Base-by-base conservation (phyloP, 306 rosid genomes). In the Quercus engelmannii region DNA sequence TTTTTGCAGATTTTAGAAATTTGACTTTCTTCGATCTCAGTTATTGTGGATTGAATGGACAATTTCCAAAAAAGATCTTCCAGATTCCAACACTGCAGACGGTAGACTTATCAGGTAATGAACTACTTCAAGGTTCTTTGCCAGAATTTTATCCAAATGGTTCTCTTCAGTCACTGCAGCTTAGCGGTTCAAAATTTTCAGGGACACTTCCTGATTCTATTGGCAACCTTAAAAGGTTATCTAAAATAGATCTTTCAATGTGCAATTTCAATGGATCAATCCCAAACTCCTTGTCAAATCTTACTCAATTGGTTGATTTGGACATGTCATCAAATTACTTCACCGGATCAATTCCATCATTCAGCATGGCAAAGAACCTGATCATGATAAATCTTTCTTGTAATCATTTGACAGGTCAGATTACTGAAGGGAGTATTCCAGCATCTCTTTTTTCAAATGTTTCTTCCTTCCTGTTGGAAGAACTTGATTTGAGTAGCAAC, bases 41-140 rank as follows among this genome's bases (percentile, higher is more conserved):
- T 2, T 20, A 3, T 21, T 80, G 82, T 38, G 54, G 41, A 3
- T 73, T 88, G 81, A 20, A 4, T 23, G 88, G 80, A 51, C n/a
- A 12, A 23, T 85, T 86, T 75, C 88, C 89, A 5, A 30, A 10
- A n/a, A 12, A 20, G 4, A 78, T 88, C 69, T 84, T 86, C 52
- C 73, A 82, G 43, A 7, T 86, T 74, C 76, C 49, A 62, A 69
- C 77, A 10, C 17, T 88, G 3, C 31, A 82, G 30, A 30, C 18
- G 18, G 41, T 88, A 65, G 85, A 84, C 18, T 7, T 84, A 3
- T 79, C 86, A 23, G 0, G 8, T 1, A 88, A 88, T 73, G 0
- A 1, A 6, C 15, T 21, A 4, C 87, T 88, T 51, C 2, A 59
- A 4, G 78, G 69, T 75, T 75, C 55, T 41, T 41, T 58, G 57